A percentile compares a stretch with the other conserved stretches of the same genome.
Evolutionary conservation across 2,329 filamentous ascomycete species (phyloP).

Genomic region (Cordyceps tenuipes): DNA sequence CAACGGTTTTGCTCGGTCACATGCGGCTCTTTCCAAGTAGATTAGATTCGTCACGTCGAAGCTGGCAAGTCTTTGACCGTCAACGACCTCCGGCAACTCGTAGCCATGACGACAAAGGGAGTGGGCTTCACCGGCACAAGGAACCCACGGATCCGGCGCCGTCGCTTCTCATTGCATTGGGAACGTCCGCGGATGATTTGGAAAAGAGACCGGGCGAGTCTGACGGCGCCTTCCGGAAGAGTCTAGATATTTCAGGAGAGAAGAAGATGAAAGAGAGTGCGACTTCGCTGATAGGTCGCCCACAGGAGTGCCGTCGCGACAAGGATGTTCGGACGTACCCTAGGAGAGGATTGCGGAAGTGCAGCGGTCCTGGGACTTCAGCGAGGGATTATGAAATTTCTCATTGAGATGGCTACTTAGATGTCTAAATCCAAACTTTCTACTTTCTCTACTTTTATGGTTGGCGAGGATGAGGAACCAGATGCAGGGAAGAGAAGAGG

Average conservation of each 20-base stretch:
- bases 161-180: slow-evolving; percentile 27
- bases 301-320: slow-evolving; percentile 15
- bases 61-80: neutral
- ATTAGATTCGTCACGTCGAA: neutral
- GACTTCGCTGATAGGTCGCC: slow-evolving; percentile 14
- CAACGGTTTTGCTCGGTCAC: neutral
- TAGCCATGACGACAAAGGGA: neutral
- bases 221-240: slow-evolving; percentile 22
- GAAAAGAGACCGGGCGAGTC: slow-evolving; percentile 21
- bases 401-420: neutral
- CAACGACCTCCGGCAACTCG: neutral
- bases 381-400: slow-evolving; percentile 8
- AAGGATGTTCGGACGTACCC: slow-evolving; percentile 16
- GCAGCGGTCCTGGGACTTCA: slow-evolving; percentile 11
- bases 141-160: slow-evolving; percentile 16
- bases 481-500: neutral
- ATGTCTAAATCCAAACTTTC: neutral
- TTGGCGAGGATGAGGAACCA: slow-evolving; percentile 1
- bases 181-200: slow-evolving; percentile 23
- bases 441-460: too few relatives aligned
- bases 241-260: slow-evolving; percentile 19
- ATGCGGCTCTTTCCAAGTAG: neutral
- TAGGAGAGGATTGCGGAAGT: slow-evolving; percentile 18
- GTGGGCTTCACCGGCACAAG: slow-evolving; percentile 17
- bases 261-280: slow-evolving; percentile 11